These are phyloP conservation scores for Corchorus capsularis DNA, from an alignment of 345 rosid genomes.

Conservation along the genomic window DNA sequence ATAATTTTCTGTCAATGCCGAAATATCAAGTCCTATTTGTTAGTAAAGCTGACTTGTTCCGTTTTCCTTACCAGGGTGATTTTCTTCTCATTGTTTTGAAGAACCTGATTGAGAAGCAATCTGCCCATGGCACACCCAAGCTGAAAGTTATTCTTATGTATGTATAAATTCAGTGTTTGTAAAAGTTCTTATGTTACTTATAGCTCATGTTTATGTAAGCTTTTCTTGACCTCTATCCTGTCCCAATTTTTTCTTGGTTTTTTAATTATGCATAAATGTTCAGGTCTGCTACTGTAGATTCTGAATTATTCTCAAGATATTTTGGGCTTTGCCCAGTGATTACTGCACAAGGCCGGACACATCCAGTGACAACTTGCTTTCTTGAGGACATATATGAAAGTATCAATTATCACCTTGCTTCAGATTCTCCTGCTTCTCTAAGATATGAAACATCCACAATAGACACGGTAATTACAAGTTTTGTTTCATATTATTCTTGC, in stretches of 20 bases:
- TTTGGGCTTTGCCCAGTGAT: conserved; percentile 90
- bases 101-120: conserved; percentile 83
- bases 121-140: conserved; percentile 45
- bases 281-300: conserved; percentile 99
- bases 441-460: conserved; percentile 50
- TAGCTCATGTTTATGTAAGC: neutral
- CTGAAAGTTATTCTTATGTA: conserved; percentile 92
- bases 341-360: conserved; percentile 85
- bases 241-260: conserved; percentile 10
- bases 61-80: conserved; percentile 63
- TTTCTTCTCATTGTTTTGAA: conserved; percentile 90
- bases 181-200: conserved; percentile 4
- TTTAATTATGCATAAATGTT: conserved; percentile 3
- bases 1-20: neutral
- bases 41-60: conserved; percentile 12
- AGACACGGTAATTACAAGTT: conserved; percentile 50
- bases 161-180: neutral
- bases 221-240: neutral
- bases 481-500: conserved; percentile 7
- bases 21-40: neutral
- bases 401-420: conserved; percentile 62
- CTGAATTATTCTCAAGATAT: conserved; percentile 75
- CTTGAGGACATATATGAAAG: conserved; percentile 88
- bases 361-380: conserved; percentile 75
- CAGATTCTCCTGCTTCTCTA: conserved; percentile 85